Conservation (phyloP, 2,329 filamentous ascomycete species). For the Penicillium brasilianum region DNA sequence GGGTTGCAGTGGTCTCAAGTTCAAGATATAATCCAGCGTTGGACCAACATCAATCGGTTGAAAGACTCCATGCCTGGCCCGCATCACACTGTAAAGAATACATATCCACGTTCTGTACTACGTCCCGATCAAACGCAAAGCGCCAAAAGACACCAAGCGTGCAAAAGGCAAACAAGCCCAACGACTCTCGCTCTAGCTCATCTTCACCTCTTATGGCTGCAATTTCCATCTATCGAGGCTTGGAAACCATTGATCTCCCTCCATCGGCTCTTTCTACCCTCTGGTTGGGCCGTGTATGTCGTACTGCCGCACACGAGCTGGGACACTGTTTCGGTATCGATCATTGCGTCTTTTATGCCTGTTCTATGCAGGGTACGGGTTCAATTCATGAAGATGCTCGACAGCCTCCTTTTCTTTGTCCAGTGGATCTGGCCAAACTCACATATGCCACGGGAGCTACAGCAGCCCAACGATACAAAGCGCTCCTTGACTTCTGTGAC, state of each 20-base stretch:
- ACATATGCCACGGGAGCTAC: slow-evolving; percentile 27
- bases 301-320: slow-evolving; percentile 68
- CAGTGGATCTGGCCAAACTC: slow-evolving; percentile 37
- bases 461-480: slow-evolving; percentile 24
- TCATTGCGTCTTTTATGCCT: slow-evolving; percentile 60
- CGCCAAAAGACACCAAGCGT: slow-evolving; percentile 4
- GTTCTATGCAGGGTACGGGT: slow-evolving; percentile 40
- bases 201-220: slow-evolving; percentile 13
- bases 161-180: background rate
- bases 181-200: background rate
- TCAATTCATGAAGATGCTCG: slow-evolving; percentile 39
- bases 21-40: slow-evolving; percentile 65
- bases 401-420: slow-evolving; percentile 43
- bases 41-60: slow-evolving; percentile 49
- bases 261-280: slow-evolving; percentile 44
- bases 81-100: slow-evolving; percentile 61
- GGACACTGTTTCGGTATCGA: slow-evolving; percentile 70
- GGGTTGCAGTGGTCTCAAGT: slow-evolving; percentile 65
- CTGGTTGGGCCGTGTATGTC: slow-evolving; percentile 64
- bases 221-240: slow-evolving; percentile 8
- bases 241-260: slow-evolving; percentile 10
- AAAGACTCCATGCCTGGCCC: slow-evolving; percentile 66
- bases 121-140: slow-evolving; percentile 11
- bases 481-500: slow-evolving; percentile 32
- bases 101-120: slow-evolving; percentile 11